Conservation (phyloP, 139 green algal genomes). For the Tetraselmis striata region DNA sequence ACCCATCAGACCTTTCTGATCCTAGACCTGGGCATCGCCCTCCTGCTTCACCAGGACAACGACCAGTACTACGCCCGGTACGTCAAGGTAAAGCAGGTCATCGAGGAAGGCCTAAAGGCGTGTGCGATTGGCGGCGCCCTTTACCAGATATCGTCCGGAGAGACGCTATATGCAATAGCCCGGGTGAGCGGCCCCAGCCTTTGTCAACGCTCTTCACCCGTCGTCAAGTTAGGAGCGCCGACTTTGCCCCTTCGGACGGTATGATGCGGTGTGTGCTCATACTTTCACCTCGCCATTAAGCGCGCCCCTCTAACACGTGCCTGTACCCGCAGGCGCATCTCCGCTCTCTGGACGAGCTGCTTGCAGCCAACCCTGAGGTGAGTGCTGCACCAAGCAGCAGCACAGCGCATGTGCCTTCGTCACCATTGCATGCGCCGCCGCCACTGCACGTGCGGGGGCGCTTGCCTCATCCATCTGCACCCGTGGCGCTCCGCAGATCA, state of each 20-base stretch:
- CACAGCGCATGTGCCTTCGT: not conserved
- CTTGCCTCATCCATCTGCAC: not conserved
- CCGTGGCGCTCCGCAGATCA: not conserved
- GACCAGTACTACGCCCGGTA: not conserved
- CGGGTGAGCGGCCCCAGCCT: not conserved
- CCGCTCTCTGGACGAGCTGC: not conserved
- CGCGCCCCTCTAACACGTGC: too few relatives aligned
- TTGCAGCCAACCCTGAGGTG: not conserved
- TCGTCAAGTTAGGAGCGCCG: not conserved
- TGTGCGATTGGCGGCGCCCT: not conserved
- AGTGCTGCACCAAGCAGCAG: not conserved
- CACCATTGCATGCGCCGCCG: too few relatives aligned
- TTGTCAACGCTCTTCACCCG: not conserved
- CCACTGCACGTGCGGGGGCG: too few relatives aligned
- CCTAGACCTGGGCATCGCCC: too few relatives aligned
- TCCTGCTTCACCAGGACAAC: too few relatives aligned
- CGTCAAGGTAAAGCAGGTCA: not conserved
- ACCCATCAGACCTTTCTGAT: too few relatives aligned
- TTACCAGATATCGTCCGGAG: not conserved
- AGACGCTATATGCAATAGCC: not conserved
- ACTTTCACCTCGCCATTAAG: too few relatives aligned
- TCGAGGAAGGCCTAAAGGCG: not conserved
- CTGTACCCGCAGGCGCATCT: not conserved
- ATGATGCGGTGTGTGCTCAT: not conserved
- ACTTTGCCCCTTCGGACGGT: not conserved